These are phyloP conservation scores for Talaromyces trachyspermus DNA, from an alignment of 495 filamentous ascomycete species.

Conservation along the genomic window DNA sequence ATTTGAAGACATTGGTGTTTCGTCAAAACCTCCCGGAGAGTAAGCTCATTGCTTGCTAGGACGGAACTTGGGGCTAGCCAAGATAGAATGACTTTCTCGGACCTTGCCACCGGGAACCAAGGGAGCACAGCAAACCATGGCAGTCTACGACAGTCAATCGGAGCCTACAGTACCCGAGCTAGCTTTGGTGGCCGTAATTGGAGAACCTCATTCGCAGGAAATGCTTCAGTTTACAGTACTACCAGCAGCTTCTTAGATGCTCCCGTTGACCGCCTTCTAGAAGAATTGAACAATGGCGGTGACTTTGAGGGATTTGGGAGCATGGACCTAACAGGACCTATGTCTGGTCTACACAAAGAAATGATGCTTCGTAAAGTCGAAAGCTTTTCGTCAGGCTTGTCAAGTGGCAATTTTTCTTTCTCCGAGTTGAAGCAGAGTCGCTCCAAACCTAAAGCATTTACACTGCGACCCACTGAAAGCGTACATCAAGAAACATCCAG, in stretches of 20 bases:
- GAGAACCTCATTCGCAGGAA: constrained; percentile 30
- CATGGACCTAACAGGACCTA: constrained; percentile 63
- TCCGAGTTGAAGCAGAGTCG: constrained; percentile 38
- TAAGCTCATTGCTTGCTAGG: constrained; percentile 88
- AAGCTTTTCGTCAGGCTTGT: constrained; percentile 56
- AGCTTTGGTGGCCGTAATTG: constrained; percentile 52
- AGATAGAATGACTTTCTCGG: constrained; percentile 66
- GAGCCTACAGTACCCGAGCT: constrained; percentile 53
- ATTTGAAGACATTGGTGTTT: constrained; percentile 57
- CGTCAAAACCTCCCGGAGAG: constrained; percentile 69
- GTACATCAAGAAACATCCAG: constrained; percentile 20
- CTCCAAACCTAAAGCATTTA: constrained; percentile 54
- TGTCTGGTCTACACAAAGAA: constrained; percentile 65
- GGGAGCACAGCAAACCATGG: constrained; percentile 39
- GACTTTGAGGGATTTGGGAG: constrained; percentile 62
- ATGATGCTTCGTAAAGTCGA: constrained; percentile 67
- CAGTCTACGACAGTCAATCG: constrained; percentile 67
- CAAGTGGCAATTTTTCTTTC: constrained; percentile 32
- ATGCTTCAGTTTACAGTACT: constrained; percentile 34
- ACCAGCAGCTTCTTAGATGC: constrained; percentile 53
- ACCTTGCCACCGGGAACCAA: constrained; percentile 50
- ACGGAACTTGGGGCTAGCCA: constrained; percentile 76
- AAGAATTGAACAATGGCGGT: constrained; percentile 58
- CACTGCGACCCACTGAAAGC: constrained; percentile 50
- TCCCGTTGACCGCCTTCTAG: constrained; percentile 63